A percentile compares a stretch with the other conserved stretches of the same genome.
These are phyloP conservation scores for Tetradesmus obliquus DNA, from an alignment of 139 green algal genomes.

Conservation along the genomic window DNA sequence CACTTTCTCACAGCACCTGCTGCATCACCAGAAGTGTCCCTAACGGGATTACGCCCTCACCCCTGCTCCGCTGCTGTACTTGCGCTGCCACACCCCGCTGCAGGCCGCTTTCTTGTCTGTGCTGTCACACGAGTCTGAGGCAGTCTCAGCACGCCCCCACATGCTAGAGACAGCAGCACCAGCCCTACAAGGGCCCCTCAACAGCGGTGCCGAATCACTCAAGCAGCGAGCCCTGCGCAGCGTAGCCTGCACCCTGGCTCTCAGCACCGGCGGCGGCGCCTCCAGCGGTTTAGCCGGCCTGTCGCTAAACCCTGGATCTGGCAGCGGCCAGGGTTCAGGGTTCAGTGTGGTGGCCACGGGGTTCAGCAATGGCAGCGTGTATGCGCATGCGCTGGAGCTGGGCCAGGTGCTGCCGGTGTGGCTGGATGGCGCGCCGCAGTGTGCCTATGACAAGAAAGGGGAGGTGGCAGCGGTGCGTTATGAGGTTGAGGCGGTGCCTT, in stretches of 20 bases:
- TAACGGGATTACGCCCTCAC: too few relatives aligned
- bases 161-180: slow-evolving; percentile 40
- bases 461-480: slow-evolving; percentile 37
- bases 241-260: neutral
- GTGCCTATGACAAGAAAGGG: slow-evolving; percentile 21
- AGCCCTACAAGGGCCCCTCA: slow-evolving; percentile 43
- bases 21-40: neutral
- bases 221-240: neutral
- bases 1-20: neutral
- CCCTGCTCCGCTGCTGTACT: neutral
- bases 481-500: slow-evolving; percentile 5
- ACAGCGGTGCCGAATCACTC: slow-evolving; percentile 15
- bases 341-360: slow-evolving; percentile 33
- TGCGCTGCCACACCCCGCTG: neutral
- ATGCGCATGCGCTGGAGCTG: slow-evolving; percentile 43
- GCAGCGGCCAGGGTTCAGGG: neutral
- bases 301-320: neutral
- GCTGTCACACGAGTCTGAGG: neutral
- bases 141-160: slow-evolving; percentile 35
- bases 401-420: slow-evolving; percentile 24
- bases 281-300: neutral
- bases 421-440: slow-evolving; percentile 32
- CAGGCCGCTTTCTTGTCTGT: slow-evolving; percentile 38
- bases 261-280: slow-evolving; percentile 23
- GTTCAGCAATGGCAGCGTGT: slow-evolving; percentile 36